Base-by-base conservation (phyloP, 805 yeast genomes). In the Candida argentea region DNA sequence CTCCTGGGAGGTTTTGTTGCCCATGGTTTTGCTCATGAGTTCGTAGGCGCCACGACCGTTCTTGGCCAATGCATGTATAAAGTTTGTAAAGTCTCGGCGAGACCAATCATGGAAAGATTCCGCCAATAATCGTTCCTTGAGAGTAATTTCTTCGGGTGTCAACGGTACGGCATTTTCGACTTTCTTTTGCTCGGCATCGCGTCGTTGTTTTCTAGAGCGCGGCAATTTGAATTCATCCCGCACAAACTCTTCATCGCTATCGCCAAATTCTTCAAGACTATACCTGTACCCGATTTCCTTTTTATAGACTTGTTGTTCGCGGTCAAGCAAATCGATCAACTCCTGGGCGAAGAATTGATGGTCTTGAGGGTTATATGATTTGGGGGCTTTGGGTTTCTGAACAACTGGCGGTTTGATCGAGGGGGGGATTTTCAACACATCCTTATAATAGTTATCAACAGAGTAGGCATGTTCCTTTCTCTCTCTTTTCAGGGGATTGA, bases 381-480 rank as follows among this genome's bases (percentile, higher is more conserved):
- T 82, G 5, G 91, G 89, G 1, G 81, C 72, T 38, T 65, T 67
- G 7, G 75, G 71, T 26, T 31, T 40, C 20, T 37, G 34, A 31
- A 40, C 19, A 24, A 39, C 31, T 36, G 38, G 29, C 2, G 38
- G 33, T 6, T 43, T 37, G 7, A 18, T 25, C 14, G 20, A 32
- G 0, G 47, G 29, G 32, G 57, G 61, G 1, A 59, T 39, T 20
- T 51, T 47, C 39, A 80, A 54, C 19, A 78, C 78, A 44, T 79
- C 87, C 40, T 75, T 78, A 40, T 79, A 79, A 45, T 79, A 79
- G 24, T 75, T 79, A 50, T 81, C 91, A 26, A 80, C 70, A 0
- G 83, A 75, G 40, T 81, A 82, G 2, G 80, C 75, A 40, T 79
- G 85, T 37, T 81, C 87, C 38, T 79, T 81, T 37, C 87, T 58